A percentile compares a stretch with the other conserved stretches of the same genome.
These are phyloP conservation scores for Phytophthora litchii DNA, from an alignment of 352 stramenopile genomes.

Conservation along the genomic window DNA sequence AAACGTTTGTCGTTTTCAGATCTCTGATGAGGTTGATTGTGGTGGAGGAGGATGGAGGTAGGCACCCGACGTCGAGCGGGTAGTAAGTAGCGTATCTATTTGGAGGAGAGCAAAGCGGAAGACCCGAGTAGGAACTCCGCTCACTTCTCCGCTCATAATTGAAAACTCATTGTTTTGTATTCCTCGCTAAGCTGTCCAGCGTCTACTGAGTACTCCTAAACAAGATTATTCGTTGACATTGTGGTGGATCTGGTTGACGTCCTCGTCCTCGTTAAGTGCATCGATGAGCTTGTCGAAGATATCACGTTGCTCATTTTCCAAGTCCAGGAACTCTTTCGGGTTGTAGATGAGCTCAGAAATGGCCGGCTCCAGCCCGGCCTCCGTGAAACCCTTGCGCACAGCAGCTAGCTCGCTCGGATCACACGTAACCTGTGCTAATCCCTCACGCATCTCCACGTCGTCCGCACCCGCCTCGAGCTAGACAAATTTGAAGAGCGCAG, in stretches of 20 bases:
- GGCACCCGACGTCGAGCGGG: slow-evolving; percentile 19
- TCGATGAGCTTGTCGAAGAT: slow-evolving; percentile 82
- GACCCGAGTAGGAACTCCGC: slow-evolving; percentile 15
- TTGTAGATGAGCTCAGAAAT: slow-evolving; percentile 85
- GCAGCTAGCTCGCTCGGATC: slow-evolving; percentile 65
- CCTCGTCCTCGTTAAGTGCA: slow-evolving; percentile 77
- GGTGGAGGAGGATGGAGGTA: slow-evolving; percentile 8
- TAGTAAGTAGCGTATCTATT: slow-evolving; percentile 53
- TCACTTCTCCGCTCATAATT: slow-evolving; percentile 29
- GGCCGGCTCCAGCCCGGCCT: slow-evolving; percentile 61
- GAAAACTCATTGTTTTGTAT: slow-evolving; percentile 22
- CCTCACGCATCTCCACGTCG: slow-evolving; percentile 69
- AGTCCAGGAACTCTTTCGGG: slow-evolving; percentile 78
- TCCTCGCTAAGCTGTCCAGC: not conserved
- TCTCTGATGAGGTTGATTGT: slow-evolving; percentile 24
- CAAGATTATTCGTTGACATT: slow-evolving; percentile 73
- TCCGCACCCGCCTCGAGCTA: slow-evolving; percentile 78
- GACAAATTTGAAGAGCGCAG: not conserved
- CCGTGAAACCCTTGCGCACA: slow-evolving; percentile 62
- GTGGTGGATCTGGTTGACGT: slow-evolving; percentile 84
- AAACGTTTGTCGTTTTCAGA: slow-evolving; percentile 46
- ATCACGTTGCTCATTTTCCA: slow-evolving; percentile 54
- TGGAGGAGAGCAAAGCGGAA: slow-evolving; percentile 25
- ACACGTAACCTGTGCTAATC: slow-evolving; percentile 74
- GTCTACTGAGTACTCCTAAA: not conserved